Conservation (phyloP, 352 stramenopile genomes). For the Blastocystis sp. region DNA sequence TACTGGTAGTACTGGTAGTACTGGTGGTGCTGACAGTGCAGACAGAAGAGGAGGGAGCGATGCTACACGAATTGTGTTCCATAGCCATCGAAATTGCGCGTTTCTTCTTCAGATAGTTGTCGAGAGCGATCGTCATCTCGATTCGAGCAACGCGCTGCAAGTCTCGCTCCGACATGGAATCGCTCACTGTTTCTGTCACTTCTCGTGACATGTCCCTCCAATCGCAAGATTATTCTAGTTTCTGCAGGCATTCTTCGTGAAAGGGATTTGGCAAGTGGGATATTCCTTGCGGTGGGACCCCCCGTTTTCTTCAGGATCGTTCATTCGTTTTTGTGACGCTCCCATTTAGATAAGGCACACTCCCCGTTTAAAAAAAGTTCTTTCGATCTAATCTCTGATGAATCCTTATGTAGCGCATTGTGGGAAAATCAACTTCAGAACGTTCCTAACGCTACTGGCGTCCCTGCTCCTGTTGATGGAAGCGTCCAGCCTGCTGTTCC, state of each 20-base stretch:
- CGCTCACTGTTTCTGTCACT: constrained; percentile 11
- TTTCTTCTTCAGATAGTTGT: constrained; percentile 59
- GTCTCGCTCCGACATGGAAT: constrained; percentile 52
- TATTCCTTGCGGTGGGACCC: background rate
- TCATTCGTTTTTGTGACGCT: too few species aligned
- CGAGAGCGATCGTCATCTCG: constrained; percentile 42
- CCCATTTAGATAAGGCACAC: too few species aligned
- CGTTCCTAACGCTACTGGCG: too few species aligned
- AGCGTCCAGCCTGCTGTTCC: too few species aligned
- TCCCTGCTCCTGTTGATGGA: too few species aligned
- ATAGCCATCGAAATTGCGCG: background rate
- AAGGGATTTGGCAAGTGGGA: background rate
- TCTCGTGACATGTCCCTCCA: background rate
- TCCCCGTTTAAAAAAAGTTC: too few species aligned
- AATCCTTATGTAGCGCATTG: too few species aligned
- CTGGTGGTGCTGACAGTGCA: background rate
- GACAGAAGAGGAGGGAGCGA: background rate
- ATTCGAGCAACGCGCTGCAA: constrained; percentile 52
- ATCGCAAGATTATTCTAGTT: background rate
- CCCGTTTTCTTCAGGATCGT: background rate
- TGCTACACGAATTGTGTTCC: constrained; percentile 53
- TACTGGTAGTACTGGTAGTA: too few species aligned
- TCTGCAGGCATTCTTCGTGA: background rate
- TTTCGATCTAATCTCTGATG: too few species aligned
- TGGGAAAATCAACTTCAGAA: too few species aligned